Evolutionary conservation across 768 basidiomycete genomes (phyloP).

Genomic region (Cystofilobasidium capitatum): DNA sequence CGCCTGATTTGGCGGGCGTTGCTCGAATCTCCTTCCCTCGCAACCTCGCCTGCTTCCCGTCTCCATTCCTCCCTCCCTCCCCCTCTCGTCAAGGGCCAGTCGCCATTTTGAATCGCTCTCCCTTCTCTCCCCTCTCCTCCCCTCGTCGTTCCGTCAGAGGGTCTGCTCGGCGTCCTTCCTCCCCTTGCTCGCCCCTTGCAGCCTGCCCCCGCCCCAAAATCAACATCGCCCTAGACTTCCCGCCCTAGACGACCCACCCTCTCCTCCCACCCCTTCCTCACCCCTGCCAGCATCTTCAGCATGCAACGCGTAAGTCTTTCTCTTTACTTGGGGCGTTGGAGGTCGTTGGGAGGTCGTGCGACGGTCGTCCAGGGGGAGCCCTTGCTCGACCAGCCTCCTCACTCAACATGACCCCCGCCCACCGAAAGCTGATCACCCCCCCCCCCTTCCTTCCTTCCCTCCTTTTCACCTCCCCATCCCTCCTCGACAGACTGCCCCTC

Average conservation of each 20-base stretch:
- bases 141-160: too few species aligned
- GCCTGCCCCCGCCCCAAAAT: neutral
- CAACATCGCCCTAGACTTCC: neutral
- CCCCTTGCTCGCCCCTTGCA: neutral
- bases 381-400: neutral
- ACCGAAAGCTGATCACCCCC: neutral
- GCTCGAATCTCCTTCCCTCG: too few species aligned
- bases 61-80: too few species aligned
- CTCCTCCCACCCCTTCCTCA: neutral
- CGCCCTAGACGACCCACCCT: neutral
- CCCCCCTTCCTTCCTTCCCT: neutral
- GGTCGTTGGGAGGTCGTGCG: neutral
- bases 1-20: too few species aligned
- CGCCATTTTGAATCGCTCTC: too few species aligned
- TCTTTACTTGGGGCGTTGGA: neutral
- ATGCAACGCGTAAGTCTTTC: neutral
- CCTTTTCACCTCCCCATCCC: neutral
- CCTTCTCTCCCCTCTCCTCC: too few species aligned
- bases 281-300: neutral
- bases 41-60: too few species aligned
- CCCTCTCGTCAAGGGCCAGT: too few species aligned
- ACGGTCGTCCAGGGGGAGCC: too few species aligned
- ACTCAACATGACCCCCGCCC: neutral
- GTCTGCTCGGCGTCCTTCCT: too few species aligned
- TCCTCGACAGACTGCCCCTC: conserved; percentile 26